Conservation (phyloP, 495 filamentous ascomycete genomes). For the Saxispiralis lemnorum region DNA sequence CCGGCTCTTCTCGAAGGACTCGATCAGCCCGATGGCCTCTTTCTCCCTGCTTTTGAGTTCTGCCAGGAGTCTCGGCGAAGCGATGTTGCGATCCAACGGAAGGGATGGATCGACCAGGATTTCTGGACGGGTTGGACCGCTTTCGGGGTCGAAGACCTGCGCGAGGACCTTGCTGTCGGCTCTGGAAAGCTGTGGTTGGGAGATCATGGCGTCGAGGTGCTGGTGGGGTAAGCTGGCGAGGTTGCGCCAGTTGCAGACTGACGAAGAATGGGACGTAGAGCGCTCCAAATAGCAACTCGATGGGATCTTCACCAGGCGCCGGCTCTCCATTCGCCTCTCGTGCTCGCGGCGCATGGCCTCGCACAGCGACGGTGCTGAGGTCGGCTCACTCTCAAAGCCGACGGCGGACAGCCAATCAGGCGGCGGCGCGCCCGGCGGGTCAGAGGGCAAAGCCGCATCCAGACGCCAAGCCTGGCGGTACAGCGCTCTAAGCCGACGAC, state of each 20-base stretch:
- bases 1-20: not conserved
- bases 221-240: no score
- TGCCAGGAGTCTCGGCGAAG: slow-evolving; percentile 17
- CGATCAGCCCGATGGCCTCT: not conserved
- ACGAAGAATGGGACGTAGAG: not conserved
- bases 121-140: slow-evolving; percentile 31
- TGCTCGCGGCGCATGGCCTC: no score
- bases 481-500: no score
- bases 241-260: no score
- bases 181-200: slow-evolving; percentile 32
- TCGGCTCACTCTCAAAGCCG: no score
- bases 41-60: slow-evolving; percentile 21
- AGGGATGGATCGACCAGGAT: slow-evolving; percentile 34
- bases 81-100: slow-evolving; percentile 42
- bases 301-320: not conserved
- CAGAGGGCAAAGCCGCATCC: no score
- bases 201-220: no score
- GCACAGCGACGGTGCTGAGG: no score
- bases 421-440: not conserved
- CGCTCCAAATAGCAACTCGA: not conserved
- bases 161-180: slow-evolving; percentile 57
- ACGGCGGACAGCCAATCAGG: slow-evolving; percentile 24
- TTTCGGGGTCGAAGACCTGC: slow-evolving; percentile 66
- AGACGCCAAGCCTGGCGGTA: no score
- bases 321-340: no score